Percentiles rank a stretch among this genome's conserved stretches.
Conservation (phyloP, 2,329 filamentous ascomycete species). For the Bipolaris bicolor region DNA sequence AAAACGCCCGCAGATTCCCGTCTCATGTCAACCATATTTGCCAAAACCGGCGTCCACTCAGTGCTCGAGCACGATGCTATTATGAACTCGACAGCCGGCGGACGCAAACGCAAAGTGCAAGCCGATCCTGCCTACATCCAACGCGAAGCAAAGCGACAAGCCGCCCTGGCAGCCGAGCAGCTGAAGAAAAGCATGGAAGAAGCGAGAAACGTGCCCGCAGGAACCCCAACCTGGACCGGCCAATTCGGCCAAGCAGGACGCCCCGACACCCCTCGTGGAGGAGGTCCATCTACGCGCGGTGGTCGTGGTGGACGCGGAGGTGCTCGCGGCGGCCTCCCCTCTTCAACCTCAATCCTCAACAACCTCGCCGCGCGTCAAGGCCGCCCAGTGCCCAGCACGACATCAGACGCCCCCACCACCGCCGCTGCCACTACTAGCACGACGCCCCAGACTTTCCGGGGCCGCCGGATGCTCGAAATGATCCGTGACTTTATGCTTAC, state of each 20-base stretch:
- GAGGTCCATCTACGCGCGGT: slow-evolving; percentile 51
- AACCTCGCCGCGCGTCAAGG: slow-evolving; percentile 53
- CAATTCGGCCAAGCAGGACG: slow-evolving; percentile 78
- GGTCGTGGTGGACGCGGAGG: slow-evolving; percentile 42
- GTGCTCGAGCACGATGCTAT: slow-evolving; percentile 93
- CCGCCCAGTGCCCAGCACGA: slow-evolving; percentile 20
- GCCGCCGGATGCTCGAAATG: slow-evolving; percentile 55
- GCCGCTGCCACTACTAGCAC: slow-evolving; percentile 14
- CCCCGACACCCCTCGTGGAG: slow-evolving; percentile 48
- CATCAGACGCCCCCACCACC: slow-evolving; percentile 5
- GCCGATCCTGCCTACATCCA: slow-evolving; percentile 81
- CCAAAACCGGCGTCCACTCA: slow-evolving; percentile 83
- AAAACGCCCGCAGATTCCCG: slow-evolving; percentile 59
- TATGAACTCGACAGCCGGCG: slow-evolving; percentile 58
- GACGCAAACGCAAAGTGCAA: slow-evolving; percentile 66
- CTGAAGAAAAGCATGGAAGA: slow-evolving; percentile 75
- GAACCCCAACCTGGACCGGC: slow-evolving; percentile 93
- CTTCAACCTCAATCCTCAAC: slow-evolving; percentile 51
- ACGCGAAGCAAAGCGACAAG: slow-evolving; percentile 79
- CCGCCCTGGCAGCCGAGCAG: slow-evolving; percentile 76
- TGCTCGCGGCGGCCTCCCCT: slow-evolving; percentile 50
- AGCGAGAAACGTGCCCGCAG: slow-evolving; percentile 75
- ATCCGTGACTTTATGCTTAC: slow-evolving; percentile 80
- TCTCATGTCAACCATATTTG: slow-evolving; percentile 88
- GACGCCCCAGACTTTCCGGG: slow-evolving; percentile 33